Evolutionary conservation across 2,329 filamentous ascomycete genomes (phyloP), one percentile per base, ranked within the genome.

Genomic region (Pestalotiopsis sp.): DNA sequence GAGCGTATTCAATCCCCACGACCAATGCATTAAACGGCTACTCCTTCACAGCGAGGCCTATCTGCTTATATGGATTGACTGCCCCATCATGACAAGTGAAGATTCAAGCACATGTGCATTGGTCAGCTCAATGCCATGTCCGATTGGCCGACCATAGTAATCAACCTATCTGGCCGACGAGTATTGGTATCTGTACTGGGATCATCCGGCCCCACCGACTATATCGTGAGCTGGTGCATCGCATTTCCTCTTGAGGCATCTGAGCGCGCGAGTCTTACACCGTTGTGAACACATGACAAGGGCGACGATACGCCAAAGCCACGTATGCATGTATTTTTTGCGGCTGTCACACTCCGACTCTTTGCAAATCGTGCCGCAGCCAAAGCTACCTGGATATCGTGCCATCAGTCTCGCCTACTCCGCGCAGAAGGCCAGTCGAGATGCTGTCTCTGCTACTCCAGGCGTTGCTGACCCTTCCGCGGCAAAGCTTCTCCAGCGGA

Each of bases 1-100:
- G 11, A 76, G 91, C 90, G 76, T 89, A 91, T 82, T 94, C 92
- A 76, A 94, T 92, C 83, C 94, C 92, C 9, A 94, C 88, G 25
- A 25, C 25, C 68, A 90, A 87, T 3, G 91, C 91, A 9, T 87
- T 87, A 75, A 92, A 87, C 1, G 92, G 92, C 73, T 94, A 82
- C 76, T 91, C 86, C 79, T 92, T 89, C 17, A 93, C 92, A 0
- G 91, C 91, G 25, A 94, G 91, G 76, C 92, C 25, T 25, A 25
- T 25, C 25, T 25, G 25, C 25, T 25, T 25, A 25, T 25, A 25
- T 25, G 25, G 25, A 25, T 25, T 25, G 25, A 25, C 25, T 25
- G 25, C 25, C 2, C 4, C 25, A 25, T 25, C 25, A 3, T 25
- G 25, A 25, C 25, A 4, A 25, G 4, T 25, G 25, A 25, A 25